Evolutionary conservation across 2,329 filamentous ascomycete species (phyloP).

Genomic region (Alternaria arborescens): DNA sequence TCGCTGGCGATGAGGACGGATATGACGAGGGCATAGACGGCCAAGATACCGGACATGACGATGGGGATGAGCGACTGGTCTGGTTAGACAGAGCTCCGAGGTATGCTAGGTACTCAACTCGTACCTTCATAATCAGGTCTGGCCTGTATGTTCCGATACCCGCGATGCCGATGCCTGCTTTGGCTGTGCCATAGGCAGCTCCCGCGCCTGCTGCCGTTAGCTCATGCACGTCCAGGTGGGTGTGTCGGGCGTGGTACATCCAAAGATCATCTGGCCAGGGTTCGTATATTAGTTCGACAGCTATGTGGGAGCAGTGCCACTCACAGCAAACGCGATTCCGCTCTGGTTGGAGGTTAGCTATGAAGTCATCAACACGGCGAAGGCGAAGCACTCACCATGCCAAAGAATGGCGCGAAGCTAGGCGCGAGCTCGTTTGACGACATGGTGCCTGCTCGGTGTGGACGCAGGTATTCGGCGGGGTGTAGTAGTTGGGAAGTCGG

Average conservation of each 20-base stretch:
- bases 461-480: not conserved
- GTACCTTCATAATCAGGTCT: slow-evolving; percentile 90
- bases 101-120: not conserved
- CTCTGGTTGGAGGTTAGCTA: slow-evolving; percentile 63
- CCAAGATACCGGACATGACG: slow-evolving; percentile 99
- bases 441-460: slow-evolving; percentile 24
- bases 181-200: slow-evolving; percentile 87
- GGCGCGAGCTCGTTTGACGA: slow-evolving; percentile 59
- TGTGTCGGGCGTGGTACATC: slow-evolving; percentile 66
- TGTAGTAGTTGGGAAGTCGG: slow-evolving; percentile 7
- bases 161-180: slow-evolving; percentile 86
- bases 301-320: slow-evolving; percentile 28
- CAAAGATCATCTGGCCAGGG: slow-evolving; percentile 73
- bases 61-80: slow-evolving; percentile 80
- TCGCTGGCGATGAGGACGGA: slow-evolving; percentile 95
- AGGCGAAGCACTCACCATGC: slow-evolving; percentile 71
- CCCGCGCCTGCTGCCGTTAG: slow-evolving; percentile 64
- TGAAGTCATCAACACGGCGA: slow-evolving; percentile 29
- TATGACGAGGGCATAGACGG: slow-evolving; percentile 96
- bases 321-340: slow-evolving; percentile 75
- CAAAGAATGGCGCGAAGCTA: slow-evolving; percentile 87
- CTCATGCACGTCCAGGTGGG: slow-evolving; percentile 12
- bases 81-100: slow-evolving; percentile 30
- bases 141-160: slow-evolving; percentile 85
- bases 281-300: slow-evolving; percentile 34